Base-by-base conservation (phyloP, 2,329 filamentous ascomycete species). In the Ramularia collo-cygni region DNA sequence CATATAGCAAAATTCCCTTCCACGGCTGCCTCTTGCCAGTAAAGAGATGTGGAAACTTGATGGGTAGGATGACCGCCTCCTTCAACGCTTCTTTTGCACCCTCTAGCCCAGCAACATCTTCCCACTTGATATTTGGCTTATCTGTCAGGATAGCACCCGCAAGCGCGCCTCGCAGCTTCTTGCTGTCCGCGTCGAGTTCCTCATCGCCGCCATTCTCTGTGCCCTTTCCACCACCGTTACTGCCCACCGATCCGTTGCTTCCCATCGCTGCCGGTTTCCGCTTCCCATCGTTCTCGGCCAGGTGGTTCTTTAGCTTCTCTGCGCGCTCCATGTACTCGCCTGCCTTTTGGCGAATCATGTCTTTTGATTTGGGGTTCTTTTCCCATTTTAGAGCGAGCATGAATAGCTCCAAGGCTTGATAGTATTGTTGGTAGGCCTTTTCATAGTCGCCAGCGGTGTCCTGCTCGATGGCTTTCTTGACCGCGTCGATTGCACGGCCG, bases 331-430 rank as follows among this genome's bases (percentile, higher is more conserved):
- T 95, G 73, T 98, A 98, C 63, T 95, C 90, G 56, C 75, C 85
- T 14, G 89, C 88, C 72, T 96, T 96, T 55, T 85, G 80, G 54
- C 92, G 83, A 65, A 98, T 95, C 77, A 95, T 94, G 62, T 93
- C 88, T 72, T 96, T 96, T 50, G 87, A 89, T 56, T 89, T 90
- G 49, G 85, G 81, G 69, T 95, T 96, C 77, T 96, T 98, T 71
- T 98, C 92, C 90, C 90, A 98, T 74, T 98, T 98, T 45, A 98
- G 76, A 24, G 92, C 92, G 46, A 96, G 84, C 85, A 98, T 95
- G 74, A 96, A 98, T 43, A 96, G 79, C 68, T 98, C 90, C 55
- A 98, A 84, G 37, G 90, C 83, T 54, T 87, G 82, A 72, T 95
- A 95, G 77, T 98, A 98, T 48, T 84, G 76, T 62, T 95, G 85